A percentile compares a stretch with the other conserved stretches of the same genome.
These are phyloP conservation scores for Avena eriantha DNA, from an alignment of 176 grass and related monocot genomes.

Conservation along the genomic window DNA sequence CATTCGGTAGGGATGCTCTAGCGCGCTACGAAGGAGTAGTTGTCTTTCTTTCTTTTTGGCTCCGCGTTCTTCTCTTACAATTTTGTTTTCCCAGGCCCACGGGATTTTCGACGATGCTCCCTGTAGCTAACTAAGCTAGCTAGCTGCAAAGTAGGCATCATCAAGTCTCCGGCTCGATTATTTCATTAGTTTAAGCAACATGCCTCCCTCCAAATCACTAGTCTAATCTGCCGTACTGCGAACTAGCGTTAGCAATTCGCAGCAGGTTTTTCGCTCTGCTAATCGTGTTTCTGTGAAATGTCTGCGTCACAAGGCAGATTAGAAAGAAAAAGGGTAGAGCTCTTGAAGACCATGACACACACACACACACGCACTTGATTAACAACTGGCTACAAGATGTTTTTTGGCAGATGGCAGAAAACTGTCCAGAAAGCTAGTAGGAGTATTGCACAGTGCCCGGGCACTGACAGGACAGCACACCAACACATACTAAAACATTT, in stretches of 20 bases:
- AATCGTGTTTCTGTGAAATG: neutral
- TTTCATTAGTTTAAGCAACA: constrained; percentile 43
- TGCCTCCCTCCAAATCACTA: constrained; percentile 3
- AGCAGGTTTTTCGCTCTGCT: no score
- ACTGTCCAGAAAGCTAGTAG: constrained; percentile 13
- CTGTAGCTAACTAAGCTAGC: neutral
- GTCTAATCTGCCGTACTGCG: neutral
- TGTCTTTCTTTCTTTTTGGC: constrained; percentile 30
- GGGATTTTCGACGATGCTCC: constrained; percentile 16
- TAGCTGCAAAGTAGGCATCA: constrained; percentile 28
- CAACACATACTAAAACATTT: neutral
- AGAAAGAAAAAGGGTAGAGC: neutral
- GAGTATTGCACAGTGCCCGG: constrained; percentile 22
- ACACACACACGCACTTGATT: neutral
- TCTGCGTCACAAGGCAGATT: neutral
- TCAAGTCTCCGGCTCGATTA: constrained; percentile 3
- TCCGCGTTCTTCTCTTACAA: neutral
- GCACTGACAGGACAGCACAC: constrained; percentile 43
- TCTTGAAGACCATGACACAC: neutral
- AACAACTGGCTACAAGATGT: neutral
- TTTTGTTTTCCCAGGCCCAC: constrained; percentile 9
- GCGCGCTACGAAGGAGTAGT: constrained; percentile 43
- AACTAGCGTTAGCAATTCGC: no score
- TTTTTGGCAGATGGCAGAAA: no score
- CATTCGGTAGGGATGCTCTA: constrained; percentile 47